These are phyloP conservation scores for Suillus cothurnatus DNA, from an alignment of 768 basidiomycete genomes.

Conservation along the genomic window DNA sequence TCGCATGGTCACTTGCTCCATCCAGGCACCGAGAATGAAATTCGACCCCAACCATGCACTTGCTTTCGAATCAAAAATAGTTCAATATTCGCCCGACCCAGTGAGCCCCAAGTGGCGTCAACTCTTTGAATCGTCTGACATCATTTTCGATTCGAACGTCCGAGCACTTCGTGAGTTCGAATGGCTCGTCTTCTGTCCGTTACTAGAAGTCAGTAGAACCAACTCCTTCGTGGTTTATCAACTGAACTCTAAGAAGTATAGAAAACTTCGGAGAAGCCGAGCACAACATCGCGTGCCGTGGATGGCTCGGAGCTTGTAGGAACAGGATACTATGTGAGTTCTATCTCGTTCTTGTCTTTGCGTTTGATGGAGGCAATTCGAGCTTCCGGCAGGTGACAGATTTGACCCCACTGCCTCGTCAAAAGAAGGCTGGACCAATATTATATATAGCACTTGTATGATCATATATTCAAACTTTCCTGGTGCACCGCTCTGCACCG, in stretches of 20 bases:
- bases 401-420: neutral
- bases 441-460: conserved; percentile 7
- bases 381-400: neutral
- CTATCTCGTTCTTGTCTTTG: neutral
- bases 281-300: neutral
- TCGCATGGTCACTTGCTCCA: neutral
- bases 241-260: neutral
- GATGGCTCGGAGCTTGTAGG: neutral
- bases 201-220: neutral
- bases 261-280: neutral
- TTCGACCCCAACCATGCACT: neutral
- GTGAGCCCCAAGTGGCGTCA: neutral
- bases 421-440: neutral
- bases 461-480: conserved; percentile 28
- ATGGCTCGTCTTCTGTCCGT: neutral
- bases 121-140: neutral
- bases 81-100: too few relatives aligned
- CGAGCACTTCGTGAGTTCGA: neutral
- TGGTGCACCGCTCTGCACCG: neutral
- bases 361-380: neutral
- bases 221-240: neutral
- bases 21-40: conserved; percentile 10
- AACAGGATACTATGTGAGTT: neutral
- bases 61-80: neutral
- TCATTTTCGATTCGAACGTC: neutral